Evolutionary conservation across 2,329 filamentous ascomycete genomes (phyloP).

Genomic region (Hypomyces rosellus): DNA sequence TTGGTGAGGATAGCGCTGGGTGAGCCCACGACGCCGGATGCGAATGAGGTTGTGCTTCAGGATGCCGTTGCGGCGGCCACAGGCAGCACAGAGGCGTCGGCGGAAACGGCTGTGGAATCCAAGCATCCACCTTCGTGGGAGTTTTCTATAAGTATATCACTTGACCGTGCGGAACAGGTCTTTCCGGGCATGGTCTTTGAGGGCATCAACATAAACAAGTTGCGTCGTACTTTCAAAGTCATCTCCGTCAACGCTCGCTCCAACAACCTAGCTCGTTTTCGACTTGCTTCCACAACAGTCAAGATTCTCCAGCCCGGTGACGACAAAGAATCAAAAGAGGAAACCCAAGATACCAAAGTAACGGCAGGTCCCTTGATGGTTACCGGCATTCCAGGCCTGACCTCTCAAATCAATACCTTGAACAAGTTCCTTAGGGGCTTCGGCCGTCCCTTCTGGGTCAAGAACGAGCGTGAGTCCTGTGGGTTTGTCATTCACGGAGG

Average conservation of each 20-base stretch:
- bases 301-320: slow-evolving; percentile 31
- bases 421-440: slow-evolving; percentile 61
- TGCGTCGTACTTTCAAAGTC: slow-evolving; percentile 44
- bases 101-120: neutral
- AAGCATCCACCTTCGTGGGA: slow-evolving; percentile 33
- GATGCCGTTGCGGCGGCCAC: slow-evolving; percentile 45
- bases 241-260: slow-evolving; percentile 47
- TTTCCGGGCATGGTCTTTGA: slow-evolving; percentile 67
- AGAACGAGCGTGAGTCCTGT: slow-evolving; percentile 34
- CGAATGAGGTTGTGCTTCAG: slow-evolving; percentile 52
- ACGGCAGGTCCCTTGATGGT: slow-evolving; percentile 35
- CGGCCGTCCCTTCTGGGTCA: slow-evolving; percentile 28
- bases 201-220: slow-evolving; percentile 35
- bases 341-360: neutral
- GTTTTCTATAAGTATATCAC: slow-evolving; percentile 24
- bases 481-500: slow-evolving; percentile 74
- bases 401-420: slow-evolving; percentile 55
- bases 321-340: slow-evolving; percentile 11
- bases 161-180: slow-evolving; percentile 58
- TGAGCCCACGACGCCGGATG: slow-evolving; percentile 43
- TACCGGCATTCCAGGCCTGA: slow-evolving; percentile 60
- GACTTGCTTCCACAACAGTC: slow-evolving; percentile 29
- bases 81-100: slow-evolving; percentile 18
- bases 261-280: slow-evolving; percentile 39
- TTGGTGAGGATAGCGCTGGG: slow-evolving; percentile 54